Conservation (phyloP, 768 basidiomycete genomes). For the Rhizopogon salebrosus region DNA sequence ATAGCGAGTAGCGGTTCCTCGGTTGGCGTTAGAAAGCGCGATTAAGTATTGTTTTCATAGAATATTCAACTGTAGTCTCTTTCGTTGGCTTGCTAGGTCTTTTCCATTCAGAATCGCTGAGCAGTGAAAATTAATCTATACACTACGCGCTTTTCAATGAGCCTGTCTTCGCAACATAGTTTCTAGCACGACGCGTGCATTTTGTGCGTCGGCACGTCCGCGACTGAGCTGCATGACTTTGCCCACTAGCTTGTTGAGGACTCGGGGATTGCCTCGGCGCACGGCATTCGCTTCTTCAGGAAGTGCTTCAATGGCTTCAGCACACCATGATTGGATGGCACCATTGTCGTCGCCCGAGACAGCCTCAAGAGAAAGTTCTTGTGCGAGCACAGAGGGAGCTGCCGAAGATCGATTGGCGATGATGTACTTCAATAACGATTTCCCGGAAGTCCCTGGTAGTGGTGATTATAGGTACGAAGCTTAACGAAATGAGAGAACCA, state of each 20-base stretch:
- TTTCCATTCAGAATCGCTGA: too few species aligned
- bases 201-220: slow-evolving; percentile 73
- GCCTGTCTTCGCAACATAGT: slow-evolving; percentile 30
- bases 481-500: not conserved
- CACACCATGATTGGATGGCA: slow-evolving; percentile 52
- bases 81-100: too few species aligned
- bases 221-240: slow-evolving; percentile 78
- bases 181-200: slow-evolving; percentile 46
- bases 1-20: too few species aligned
- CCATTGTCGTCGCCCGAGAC: slow-evolving; percentile 26
- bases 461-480: not conserved
- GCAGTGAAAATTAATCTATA: not conserved
- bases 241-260: slow-evolving; percentile 78
- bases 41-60: too few species aligned
- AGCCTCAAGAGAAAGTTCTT: slow-evolving; percentile 43
- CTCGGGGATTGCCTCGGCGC: slow-evolving; percentile 57
- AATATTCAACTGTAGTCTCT: too few species aligned
- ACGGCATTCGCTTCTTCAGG: slow-evolving; percentile 66
- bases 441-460: slow-evolving; percentile 70
- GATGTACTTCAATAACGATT: slow-evolving; percentile 68
- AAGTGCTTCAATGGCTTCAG: slow-evolving; percentile 55
- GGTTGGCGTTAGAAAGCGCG: too few species aligned
- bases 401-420: slow-evolving; percentile 40
- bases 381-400: slow-evolving; percentile 39
- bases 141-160: not conserved